These are phyloP conservation scores for Solanum sejunctum DNA, from an alignment of 257 asterid species.

Conservation along the genomic window DNA sequence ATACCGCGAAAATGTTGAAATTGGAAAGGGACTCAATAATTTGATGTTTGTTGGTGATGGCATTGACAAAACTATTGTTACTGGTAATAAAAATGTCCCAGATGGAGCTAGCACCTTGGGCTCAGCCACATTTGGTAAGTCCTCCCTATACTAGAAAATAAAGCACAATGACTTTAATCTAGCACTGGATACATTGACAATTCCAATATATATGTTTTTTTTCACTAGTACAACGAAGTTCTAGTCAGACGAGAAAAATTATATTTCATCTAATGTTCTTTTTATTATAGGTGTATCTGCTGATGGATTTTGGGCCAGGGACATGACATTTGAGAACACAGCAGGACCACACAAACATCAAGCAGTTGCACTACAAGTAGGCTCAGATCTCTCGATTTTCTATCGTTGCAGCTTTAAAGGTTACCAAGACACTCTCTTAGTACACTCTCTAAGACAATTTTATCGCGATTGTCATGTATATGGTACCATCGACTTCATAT, in stretches of 20 bases:
- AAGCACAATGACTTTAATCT: neutral
- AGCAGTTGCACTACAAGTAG: slow-evolving; percentile 52
- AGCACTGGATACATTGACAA: neutral
- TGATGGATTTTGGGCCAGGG: slow-evolving; percentile 71
- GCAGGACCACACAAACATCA: slow-evolving; percentile 58
- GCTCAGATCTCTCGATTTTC: slow-evolving; percentile 39
- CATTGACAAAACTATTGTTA: slow-evolving; percentile 45
- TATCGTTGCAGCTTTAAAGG: slow-evolving; percentile 60
- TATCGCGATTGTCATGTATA: slow-evolving; percentile 56
- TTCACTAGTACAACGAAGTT: neutral
- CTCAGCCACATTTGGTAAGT: slow-evolving; percentile 57
- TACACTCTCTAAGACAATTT: slow-evolving; percentile 49
- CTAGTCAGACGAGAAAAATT: too few species aligned
- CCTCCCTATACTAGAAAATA: neutral
- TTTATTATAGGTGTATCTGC: slow-evolving; percentile 32
- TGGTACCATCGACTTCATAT: slow-evolving; percentile 61
- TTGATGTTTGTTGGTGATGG: slow-evolving; percentile 79
- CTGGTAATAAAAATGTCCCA: slow-evolving; percentile 24
- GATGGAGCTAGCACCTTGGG: slow-evolving; percentile 38
- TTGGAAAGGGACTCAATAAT: slow-evolving; percentile 22
- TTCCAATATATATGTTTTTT: neutral
- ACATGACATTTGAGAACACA: slow-evolving; percentile 61
- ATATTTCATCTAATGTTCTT: neutral
- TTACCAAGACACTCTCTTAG: slow-evolving; percentile 59
- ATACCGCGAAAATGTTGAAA: slow-evolving; percentile 39